Conservation (phyloP, 305 asterid genomes). For the Stenogyne calaminthoides region DNA sequence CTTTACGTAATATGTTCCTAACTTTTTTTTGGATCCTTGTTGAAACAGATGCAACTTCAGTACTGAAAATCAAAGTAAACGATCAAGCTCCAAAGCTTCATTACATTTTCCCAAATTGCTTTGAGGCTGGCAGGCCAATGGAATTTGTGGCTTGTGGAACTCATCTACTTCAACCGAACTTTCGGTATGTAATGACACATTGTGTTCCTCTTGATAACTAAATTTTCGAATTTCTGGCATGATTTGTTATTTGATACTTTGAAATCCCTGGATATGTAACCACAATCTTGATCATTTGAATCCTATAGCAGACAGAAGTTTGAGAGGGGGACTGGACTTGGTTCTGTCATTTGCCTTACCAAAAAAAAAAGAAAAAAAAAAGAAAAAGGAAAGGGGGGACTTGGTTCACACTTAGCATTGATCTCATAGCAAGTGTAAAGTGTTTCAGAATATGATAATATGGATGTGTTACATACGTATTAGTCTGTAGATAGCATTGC, state of each 20-base stretch:
- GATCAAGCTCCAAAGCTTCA: slow-evolving; percentile 73
- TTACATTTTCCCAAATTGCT: slow-evolving; percentile 68
- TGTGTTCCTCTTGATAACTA: background rate
- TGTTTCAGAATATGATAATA: no score
- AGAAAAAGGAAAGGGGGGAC: no score
- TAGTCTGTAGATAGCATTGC: background rate
- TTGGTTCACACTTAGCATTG: background rate
- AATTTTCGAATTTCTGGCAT: background rate
- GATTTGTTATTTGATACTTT: background rate
- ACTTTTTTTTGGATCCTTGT: slow-evolving; percentile 18
- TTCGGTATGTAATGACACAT: slow-evolving; percentile 53
- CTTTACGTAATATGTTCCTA: slow-evolving; percentile 11
- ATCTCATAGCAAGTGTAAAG: background rate
- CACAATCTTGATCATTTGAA: background rate
- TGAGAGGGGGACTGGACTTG: no score
- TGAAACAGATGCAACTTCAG: slow-evolving; percentile 60
- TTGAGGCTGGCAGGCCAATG: slow-evolving; percentile 89
- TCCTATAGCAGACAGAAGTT: no score
- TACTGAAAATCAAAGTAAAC: slow-evolving; percentile 55
- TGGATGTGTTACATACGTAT: background rate
- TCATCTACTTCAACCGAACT: slow-evolving; percentile 70
- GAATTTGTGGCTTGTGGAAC: slow-evolving; percentile 86
- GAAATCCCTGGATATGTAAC: no score
- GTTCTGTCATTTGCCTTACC: no score
- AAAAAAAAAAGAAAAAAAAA: no score